These are phyloP conservation scores for Clarireedia paspali DNA, from an alignment of 2,329 filamentous ascomycete species.

Conservation along the genomic window DNA sequence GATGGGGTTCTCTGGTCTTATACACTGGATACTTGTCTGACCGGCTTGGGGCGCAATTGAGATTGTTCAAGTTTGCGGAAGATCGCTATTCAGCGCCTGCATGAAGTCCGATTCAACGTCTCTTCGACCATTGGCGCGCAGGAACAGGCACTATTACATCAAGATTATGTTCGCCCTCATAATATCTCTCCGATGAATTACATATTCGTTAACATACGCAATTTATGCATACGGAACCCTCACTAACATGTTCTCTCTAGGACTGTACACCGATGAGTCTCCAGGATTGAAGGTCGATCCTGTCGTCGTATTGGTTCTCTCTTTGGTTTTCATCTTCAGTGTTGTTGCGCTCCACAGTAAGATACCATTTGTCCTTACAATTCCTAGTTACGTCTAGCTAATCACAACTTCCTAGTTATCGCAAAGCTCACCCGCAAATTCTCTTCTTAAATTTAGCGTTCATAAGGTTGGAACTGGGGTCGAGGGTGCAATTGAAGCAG, in stretches of 20 bases:
- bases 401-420: slow-evolving; percentile 55
- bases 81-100: no score
- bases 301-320: slow-evolving; percentile 92
- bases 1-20: no score
- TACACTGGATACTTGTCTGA: not conserved
- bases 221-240: not conserved
- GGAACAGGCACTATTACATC: no score
- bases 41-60: not conserved
- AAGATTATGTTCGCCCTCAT: not conserved
- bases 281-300: slow-evolving; percentile 97
- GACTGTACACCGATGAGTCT: slow-evolving; percentile 96
- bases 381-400: not conserved
- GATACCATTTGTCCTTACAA: slow-evolving; percentile 26
- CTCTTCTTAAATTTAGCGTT: slow-evolving; percentile 34
- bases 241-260: slow-evolving; percentile 35
- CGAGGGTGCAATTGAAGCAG: not conserved
- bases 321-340: slow-evolving; percentile 96
- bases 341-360: slow-evolving; percentile 95
- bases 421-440: slow-evolving; percentile 92
- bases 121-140: no score
- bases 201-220: not conserved
- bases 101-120: no score
- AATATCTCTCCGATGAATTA: not conserved
- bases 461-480: not conserved
- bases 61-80: no score